These are phyloP conservation scores for Pulicaria dysenterica DNA, from an alignment of 129 eudicot genomes.

Conservation along the genomic window DNA sequence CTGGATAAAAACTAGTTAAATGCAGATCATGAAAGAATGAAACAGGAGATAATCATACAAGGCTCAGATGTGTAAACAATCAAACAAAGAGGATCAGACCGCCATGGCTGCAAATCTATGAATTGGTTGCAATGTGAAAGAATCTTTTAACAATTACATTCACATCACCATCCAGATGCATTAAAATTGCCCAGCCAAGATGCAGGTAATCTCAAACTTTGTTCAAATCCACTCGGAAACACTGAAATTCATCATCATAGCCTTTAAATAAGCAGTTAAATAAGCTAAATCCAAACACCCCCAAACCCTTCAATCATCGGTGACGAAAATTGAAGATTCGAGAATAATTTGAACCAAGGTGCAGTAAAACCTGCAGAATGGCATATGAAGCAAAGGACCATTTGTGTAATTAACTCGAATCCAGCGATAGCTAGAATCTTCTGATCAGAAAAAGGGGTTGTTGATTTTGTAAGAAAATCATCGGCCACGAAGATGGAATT, in stretches of 20 bases:
- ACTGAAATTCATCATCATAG: neutral
- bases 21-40: no score
- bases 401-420: neutral
- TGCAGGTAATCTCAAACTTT: constrained; percentile 20
- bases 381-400: neutral
- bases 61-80: constrained; percentile 25
- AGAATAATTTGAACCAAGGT: no score
- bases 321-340: neutral
- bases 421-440: neutral
- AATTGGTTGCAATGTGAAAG: neutral
- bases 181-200: constrained; percentile 16
- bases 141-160: neutral
- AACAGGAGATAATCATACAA: neutral
- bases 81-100: constrained; percentile 1
- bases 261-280: neutral
- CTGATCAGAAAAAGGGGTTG: constrained; percentile 1
- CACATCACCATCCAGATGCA: neutral
- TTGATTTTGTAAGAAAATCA: constrained; percentile 13
- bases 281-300: neutral
- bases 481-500: constrained; percentile 6
- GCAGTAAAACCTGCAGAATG: neutral
- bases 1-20: no score
- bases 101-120: constrained; percentile 20
- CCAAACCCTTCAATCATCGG: neutral
- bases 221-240: constrained; percentile 21